Evolutionary conservation across 768 basidiomycete species (phyloP), one percentile per base, ranked within the genome.

Genomic region (Pholiota conissans): DNA sequence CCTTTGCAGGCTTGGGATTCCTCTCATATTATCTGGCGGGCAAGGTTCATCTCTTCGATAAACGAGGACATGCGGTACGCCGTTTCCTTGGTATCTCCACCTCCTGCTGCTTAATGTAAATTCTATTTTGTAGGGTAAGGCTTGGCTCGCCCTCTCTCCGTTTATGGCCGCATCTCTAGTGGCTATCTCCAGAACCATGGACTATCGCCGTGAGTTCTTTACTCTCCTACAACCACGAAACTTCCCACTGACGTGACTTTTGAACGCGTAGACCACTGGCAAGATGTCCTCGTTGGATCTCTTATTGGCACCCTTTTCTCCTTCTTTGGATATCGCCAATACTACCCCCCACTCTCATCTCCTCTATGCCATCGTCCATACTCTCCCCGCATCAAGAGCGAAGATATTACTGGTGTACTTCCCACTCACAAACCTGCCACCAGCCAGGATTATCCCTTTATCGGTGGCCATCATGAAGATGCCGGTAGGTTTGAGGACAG

Each of bases 1-100:
- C 95, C 0, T 98, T 96, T 69, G 92, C 94, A 5, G 96, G 96
- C 1, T 79, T 99, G 7, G 92, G 91, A 1, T 95, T 95, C 73
- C 77, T 98, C 37, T 77, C 89, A 1, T 87, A 91, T 61, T 98
- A 97, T 69, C 74, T 95, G 5, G 90, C 92, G 10, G 97, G 95
- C 2, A 98, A 98, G 71, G 74, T 96, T 64, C 95, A 95, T 66
- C 74, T 98, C 5, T 96, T 94, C 61, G 94, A 97, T 68, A 78
- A 76, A 24, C 80, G 84, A 46, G 95, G 94, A 3, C 84, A 93
- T 67, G 74, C 84, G 55, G 84, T 89, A 69, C 55, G 81, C 71
- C 47, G 53, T 34, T 34, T 24, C 34, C 39, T 32, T 57, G 27
- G 48, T 10, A 32, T 40, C 52, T 26, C 29, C 14, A n/a, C 5